Evolutionary conservation across 2,329 filamentous ascomycete genomes (phyloP).

Genomic region (Arthroderma uncinatum): DNA sequence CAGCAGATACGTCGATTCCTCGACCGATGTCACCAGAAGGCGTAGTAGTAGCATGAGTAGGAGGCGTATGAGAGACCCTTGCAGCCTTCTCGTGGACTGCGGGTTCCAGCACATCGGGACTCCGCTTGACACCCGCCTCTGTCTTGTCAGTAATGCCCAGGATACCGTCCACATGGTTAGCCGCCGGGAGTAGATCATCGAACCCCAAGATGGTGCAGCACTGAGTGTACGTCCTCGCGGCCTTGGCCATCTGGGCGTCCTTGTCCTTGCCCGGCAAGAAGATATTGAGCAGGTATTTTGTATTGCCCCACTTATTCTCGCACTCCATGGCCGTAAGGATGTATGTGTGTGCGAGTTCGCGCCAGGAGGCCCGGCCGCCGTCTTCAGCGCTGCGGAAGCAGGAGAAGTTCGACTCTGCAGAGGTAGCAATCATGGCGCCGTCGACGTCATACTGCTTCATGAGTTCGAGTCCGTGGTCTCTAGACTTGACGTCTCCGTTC

Average conservation of each 20-base stretch:
- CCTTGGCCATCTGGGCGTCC: constrained; percentile 50
- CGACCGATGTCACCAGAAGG: too few relatives aligned
- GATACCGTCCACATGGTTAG: constrained; percentile 53
- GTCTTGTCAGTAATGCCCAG: constrained; percentile 33
- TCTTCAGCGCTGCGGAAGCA: constrained; percentile 62
- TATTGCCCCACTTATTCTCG: constrained; percentile 82
- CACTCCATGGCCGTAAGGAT: constrained; percentile 60
- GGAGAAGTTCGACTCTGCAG: constrained; percentile 82
- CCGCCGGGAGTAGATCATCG: constrained; percentile 51
- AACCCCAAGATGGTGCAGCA: constrained; percentile 56
- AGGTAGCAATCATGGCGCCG: constrained; percentile 92
- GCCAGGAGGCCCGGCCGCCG: constrained; percentile 63
- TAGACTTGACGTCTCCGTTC: constrained; percentile 79
- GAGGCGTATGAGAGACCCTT: neutral
- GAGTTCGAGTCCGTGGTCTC: constrained; percentile 60
- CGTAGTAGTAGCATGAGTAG: neutral
- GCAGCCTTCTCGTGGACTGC: neutral
- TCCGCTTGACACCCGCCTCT: neutral
- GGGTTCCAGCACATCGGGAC: neutral
- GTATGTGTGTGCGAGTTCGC: constrained; percentile 65
- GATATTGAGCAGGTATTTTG: constrained; percentile 78
- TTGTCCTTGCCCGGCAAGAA: constrained; percentile 71
- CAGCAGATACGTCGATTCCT: neutral
- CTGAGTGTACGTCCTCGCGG: constrained; percentile 59
- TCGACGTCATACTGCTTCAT: constrained; percentile 74